These are phyloP conservation scores for Isabelozyma heimii DNA, from an alignment of 805 yeast species.

Conservation along the genomic window DNA sequence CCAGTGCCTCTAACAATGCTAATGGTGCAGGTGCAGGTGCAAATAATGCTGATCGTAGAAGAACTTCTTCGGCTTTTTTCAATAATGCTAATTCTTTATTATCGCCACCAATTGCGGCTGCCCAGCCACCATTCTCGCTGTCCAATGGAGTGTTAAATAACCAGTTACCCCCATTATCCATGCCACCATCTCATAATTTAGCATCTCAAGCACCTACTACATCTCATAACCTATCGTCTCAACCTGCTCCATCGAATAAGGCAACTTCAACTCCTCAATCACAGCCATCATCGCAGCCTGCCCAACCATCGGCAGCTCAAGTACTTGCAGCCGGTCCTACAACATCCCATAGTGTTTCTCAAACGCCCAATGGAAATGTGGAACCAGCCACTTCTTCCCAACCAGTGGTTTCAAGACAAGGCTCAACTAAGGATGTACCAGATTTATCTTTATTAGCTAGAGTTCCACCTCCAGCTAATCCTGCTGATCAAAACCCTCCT, in stretches of 20 bases:
- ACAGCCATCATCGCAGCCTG: constrained; percentile 1
- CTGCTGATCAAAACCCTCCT: constrained; percentile 99
- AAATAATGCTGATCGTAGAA: constrained; percentile 39
- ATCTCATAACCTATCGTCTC: constrained; percentile 1
- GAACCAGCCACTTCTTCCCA: constrained; percentile 1
- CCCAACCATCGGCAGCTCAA: constrained; percentile 4
- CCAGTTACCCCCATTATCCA: constrained; percentile 6
- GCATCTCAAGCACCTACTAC: background rate
- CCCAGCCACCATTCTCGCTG: constrained; percentile 18
- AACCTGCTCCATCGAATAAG: constrained; percentile 2
- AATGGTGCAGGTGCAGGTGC: constrained; percentile 5
- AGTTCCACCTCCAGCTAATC: constrained; percentile 92
- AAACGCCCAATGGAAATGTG: background rate
- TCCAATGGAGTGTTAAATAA: constrained; percentile 2
- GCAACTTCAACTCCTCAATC: constrained; percentile 1
- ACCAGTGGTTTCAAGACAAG: constrained; percentile 8
- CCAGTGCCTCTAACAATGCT: background rate
- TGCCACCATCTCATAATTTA: constrained; percentile 1
- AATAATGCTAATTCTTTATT: constrained; percentile 20
- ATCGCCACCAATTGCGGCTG: constrained; percentile 10
- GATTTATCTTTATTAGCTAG: constrained; percentile 73
- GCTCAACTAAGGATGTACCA: constrained; percentile 40
- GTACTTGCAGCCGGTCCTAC: constrained; percentile 1
- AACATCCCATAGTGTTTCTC: constrained; percentile 4
- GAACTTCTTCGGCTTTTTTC: constrained; percentile 55